Evolutionary conservation across 768 basidiomycete genomes (phyloP), one percentile per base, ranked within the genome.

Genomic region (Boletus pseudo-olivaceus): DNA sequence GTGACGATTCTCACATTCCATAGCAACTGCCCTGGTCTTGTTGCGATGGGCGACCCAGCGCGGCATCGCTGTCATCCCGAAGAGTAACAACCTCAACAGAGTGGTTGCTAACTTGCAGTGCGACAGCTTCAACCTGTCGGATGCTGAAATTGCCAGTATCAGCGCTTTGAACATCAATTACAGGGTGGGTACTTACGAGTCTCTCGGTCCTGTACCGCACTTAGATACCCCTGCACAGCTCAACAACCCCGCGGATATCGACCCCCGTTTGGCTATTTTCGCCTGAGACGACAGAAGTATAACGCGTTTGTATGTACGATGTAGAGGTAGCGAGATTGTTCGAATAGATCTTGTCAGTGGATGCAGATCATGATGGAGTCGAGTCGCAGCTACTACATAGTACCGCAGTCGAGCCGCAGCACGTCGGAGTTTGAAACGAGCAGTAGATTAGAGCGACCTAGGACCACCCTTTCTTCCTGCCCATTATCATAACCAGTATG

Each of bases 21-120:
- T 48, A 58, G 72, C 70, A 26, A 56, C 69, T 19, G 87, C 87
- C 7, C 88, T 91, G 68, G 80, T 91, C 23, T 72, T 91, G 37
- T 78, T 93, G 49, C 79, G 88, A 59, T 93, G 90, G 90, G 82
- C 87, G 2, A 87, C 85, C 14, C 87, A 90, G 63, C 83, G 82
- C 35, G 83, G 81, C 10, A 77, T 90, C 55, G 83, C 84, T 33
- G 83, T 91, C 42, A 81, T 93, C 56, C 90, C 90, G 43, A 93
- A 93, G 76, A 81, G 78, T 47, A 82, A 82, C 66, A 61, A 75
- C 58, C 47, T 57, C 4, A 55, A 65, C 8, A 75, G 78, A 48
- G 60, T 78, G 53, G 60, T 63, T 19, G 61, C 73, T 58, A 83
- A 83, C 73, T 60, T 86, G 59, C 64, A 76, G 40, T 74, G 74